phyloP scores from a whole-genome alignment of 495 filamentous ascomycete species.

The Podospora sp. region DNA sequence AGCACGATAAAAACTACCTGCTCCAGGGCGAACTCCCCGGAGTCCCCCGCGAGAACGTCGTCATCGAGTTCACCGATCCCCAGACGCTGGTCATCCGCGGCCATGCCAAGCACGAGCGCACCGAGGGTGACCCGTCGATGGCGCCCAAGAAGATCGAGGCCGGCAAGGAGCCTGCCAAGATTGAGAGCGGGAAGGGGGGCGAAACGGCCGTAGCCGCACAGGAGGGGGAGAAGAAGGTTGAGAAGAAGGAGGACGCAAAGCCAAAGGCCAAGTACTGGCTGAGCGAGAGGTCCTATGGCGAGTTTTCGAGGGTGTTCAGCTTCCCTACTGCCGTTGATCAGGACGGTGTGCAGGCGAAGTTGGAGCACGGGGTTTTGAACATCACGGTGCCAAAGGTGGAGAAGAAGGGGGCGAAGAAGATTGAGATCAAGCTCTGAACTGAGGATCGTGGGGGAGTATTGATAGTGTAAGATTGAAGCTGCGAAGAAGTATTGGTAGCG shows the following conservation, averaged over 20 bases:
- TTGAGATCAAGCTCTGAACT: constrained; percentile 15
- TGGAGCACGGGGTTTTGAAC: constrained; percentile 61
- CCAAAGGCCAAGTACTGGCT: constrained; percentile 70
- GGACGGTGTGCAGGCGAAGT: constrained; percentile 71
- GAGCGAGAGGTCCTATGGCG: constrained; percentile 76
- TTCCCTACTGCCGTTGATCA: constrained; percentile 78
- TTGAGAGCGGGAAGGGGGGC: constrained; percentile 27
- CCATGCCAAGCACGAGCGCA: constrained; percentile 59
- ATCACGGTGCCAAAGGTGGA: constrained; percentile 81
- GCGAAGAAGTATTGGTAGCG: not conserved
- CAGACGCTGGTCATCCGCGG: constrained; percentile 77
- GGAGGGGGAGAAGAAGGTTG: constrained; percentile 13
- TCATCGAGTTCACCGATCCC: constrained; percentile 83
- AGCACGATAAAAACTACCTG: constrained; percentile 67
- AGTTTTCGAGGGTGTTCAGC: constrained; percentile 77
- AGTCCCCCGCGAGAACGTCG: constrained; percentile 73
- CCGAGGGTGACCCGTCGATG: constrained; percentile 42
- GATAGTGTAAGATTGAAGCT: not conserved
- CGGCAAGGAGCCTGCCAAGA: constrained; percentile 20
- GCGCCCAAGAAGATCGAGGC: constrained; percentile 21
- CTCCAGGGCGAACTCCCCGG: constrained; percentile 91
- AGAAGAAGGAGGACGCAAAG: constrained; percentile 12
- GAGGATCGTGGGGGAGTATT: too few species aligned
- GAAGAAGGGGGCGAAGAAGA: constrained; percentile 40
- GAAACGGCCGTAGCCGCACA: constrained; percentile 8